Evolutionary conservation across 495 filamentous ascomycete species (phyloP).

Genomic region (Penicillium flavigenum): DNA sequence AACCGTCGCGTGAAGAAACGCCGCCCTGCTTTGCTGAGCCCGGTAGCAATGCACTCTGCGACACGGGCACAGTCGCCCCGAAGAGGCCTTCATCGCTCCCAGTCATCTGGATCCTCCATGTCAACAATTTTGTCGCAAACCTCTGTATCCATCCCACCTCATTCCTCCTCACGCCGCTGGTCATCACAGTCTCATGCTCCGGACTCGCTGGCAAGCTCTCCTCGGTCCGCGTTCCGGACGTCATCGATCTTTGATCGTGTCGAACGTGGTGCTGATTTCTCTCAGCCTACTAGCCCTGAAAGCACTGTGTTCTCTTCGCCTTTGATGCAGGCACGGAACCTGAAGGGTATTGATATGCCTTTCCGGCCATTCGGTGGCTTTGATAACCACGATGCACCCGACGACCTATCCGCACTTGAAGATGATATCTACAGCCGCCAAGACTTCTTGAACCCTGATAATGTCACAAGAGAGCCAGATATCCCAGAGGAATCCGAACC

Average conservation of each 20-base stretch:
- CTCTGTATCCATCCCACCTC: conserved; percentile 57
- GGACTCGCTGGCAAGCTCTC: conserved; percentile 80
- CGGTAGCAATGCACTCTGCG: conserved; percentile 60
- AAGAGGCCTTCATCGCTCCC: conserved; percentile 39
- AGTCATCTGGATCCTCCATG: conserved; percentile 49
- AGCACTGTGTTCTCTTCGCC: conserved; percentile 59
- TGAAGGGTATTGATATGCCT: conserved; percentile 55
- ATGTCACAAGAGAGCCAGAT: conserved; percentile 26
- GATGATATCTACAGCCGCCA: conserved; percentile 27
- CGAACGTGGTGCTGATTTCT: conserved; percentile 56
- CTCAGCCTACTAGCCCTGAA: conserved; percentile 72
- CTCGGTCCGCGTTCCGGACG: conserved; percentile 67
- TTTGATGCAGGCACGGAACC: conserved; percentile 41
- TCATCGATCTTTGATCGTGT: conserved; percentile 76
- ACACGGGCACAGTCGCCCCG: conserved; percentile 42
- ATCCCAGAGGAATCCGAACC: conserved; percentile 48
- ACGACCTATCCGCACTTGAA: conserved; percentile 19
- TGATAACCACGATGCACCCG: conserved; percentile 21
- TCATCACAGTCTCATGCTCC: conserved; percentile 64
- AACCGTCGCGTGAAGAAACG: conserved; percentile 68
- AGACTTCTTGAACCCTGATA: conserved; percentile 19
- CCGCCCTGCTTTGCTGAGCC: conserved; percentile 53
- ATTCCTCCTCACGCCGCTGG: conserved; percentile 55
- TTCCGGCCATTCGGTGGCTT: conserved; percentile 42
- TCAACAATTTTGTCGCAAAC: conserved; percentile 63